Base-by-base conservation (phyloP, 2,329 filamentous ascomycete genomes). In the Westerdykella sp. region DNA sequence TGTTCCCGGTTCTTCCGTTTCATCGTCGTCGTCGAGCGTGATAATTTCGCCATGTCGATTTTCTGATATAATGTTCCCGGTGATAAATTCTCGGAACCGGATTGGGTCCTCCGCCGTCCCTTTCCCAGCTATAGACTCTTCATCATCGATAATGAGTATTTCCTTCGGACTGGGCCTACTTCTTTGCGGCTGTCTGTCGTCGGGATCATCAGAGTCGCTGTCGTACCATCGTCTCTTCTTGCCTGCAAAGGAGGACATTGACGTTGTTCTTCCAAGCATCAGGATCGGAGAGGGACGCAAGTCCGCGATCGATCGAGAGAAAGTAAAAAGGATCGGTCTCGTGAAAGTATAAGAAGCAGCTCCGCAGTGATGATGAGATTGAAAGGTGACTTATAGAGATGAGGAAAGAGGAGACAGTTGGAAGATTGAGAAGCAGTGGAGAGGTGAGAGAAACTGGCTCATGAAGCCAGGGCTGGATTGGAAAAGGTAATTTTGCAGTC, bases 91-190 rank as follows among this genome's bases (percentile, higher is more conserved):
- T 12, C 11, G 22, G 12, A 44, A 37, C 1, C 5, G 23, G 11
- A 44, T 23, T 1, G 45, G 45, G 25, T 47, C 38, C 12, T 45
- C 12, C 34, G 15, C 9, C 2, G 42, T 37, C 6, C 46, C 39
- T 5, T 10, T 10, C 25, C 42, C 12, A 2, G 23, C 22, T 2
- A 6, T 3, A n/a, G 18, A 2, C 10, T 44, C 31, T 10, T 45
- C 37, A 16, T 38, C 28, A 9, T 42, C 39, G 16, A 44, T 40
- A 12, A 42, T 16, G 10, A 39, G 5, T 7, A 39, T 40, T 14
- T 37, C 39, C 28, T 28, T 34, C 2, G 25, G 7, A 3, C 3
- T 32, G 2, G 22, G 25, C 23, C 3, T 37, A 4, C 31, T 42
- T 23, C 5, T 18, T 30, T 12, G 4, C 9, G 25, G 11, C 22